Evolutionary conservation across 192 early-diverging fungal species (phyloP), one percentile per base, ranked within the genome.

Genomic region (Backusella australiensis): DNA sequence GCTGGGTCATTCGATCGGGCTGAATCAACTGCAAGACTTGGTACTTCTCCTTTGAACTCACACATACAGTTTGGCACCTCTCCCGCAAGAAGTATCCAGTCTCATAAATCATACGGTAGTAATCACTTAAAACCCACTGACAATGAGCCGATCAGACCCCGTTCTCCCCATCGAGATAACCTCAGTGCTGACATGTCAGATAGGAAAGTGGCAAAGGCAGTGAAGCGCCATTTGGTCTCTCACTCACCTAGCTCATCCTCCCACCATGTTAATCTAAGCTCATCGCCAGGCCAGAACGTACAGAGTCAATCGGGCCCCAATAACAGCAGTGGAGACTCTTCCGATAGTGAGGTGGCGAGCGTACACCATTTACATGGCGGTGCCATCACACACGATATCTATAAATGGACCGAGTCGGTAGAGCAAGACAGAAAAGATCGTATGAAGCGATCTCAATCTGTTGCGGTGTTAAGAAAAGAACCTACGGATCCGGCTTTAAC

Each of bases 381-480:
- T 41, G 90, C 94, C 56, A 92, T 92, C 76, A 93, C 94, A 1
- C 88, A 93, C 69, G 91, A 94, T 63, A 91, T 97, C 70, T 97
- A 97, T 81, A 91, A 93, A 83, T 96, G 95, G 95, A 86, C 91
- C 15, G 91, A 94, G 63, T 87, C 91, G 71, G 83, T 89, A 36
- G 90, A 91, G 44, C 81, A 84, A 42, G 79, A 82, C 46, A 67
- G 75, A 53, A 77, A 77, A 26, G 69, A 59, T 3, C 76, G 76
- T 56, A 59, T 38, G 36, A 67, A 71, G 32, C 66, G 80, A 35
- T 72, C 80, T 1, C 76, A 78, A 65, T 81, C 80, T 0, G 56
- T 81, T 17, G 71, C 69, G 7, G 65, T 78, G 0, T 65, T 77
- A 41, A 34, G 67, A n/a, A 59, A 34, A 17, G 53, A 41, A 3